Evolutionary conservation across 805 yeast species (phyloP).

Genomic region (Wickerhamomyces chambardii): DNA sequence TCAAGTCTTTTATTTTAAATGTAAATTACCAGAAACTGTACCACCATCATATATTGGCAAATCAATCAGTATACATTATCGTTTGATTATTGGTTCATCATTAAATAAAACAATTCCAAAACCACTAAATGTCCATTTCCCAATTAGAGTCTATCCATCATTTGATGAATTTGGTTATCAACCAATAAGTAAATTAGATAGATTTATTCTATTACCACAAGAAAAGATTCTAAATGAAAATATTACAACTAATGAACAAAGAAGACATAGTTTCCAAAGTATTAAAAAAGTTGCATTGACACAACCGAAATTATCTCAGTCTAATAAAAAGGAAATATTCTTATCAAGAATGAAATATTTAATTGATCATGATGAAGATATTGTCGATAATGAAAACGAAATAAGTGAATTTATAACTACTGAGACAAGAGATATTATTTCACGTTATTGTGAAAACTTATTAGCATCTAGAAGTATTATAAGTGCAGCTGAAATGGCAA

Average conservation of each 20-base stretch:
- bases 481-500: too few species aligned
- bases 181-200: conserved; percentile 34
- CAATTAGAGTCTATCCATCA: conserved; percentile 48
- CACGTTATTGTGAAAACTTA: background rate
- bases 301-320: conserved; percentile 5
- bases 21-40: conserved; percentile 43
- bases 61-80: conserved; percentile 45
- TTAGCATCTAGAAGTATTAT: background rate
- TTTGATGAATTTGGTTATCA: conserved; percentile 41
- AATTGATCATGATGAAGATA: conserved; percentile 6
- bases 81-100: conserved; percentile 52
- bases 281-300: conserved; percentile 10
- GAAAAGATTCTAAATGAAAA: conserved; percentile 22
- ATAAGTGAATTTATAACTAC: conserved; percentile 6
- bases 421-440: conserved; percentile 4
- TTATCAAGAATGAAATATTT: conserved; percentile 16
- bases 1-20: conserved; percentile 39
- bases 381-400: background rate
- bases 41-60: conserved; percentile 56
- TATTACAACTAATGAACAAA: conserved; percentile 12
- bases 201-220: conserved; percentile 26
- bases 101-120: conserved; percentile 19
- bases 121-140: conserved; percentile 40
- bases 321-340: conserved; percentile 8
- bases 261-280: conserved; percentile 19